A percentile compares a stretch with the other conserved stretches of the same genome.
phyloP scores from a whole-genome alignment of 306 rosid genomes.

The Dryas alaskensis region DNA sequence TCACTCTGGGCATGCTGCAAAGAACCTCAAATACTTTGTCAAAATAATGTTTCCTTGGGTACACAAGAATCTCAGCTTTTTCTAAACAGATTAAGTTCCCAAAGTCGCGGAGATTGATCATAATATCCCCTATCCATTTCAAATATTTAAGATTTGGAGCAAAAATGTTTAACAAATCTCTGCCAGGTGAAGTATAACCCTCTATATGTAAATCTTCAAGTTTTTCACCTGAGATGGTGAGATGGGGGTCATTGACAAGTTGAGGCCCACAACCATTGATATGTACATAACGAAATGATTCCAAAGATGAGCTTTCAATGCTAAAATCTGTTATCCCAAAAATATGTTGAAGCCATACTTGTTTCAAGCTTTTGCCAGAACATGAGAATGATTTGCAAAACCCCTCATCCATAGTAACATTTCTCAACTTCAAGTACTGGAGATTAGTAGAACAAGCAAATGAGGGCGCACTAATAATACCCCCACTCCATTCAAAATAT shows the following conservation, averaged over 20 bases:
- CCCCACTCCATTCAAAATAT: not conserved
- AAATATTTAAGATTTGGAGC: not conserved
- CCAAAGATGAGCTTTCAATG: conserved; percentile 12
- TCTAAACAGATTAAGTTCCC: not conserved
- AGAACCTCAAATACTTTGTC: not conserved
- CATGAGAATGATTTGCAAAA: conserved; percentile 8
- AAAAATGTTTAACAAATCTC: not conserved
- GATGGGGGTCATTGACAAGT: no score
- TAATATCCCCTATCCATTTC: no score
- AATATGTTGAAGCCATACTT: not conserved
- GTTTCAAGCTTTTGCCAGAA: conserved; percentile 10
- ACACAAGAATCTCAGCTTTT: not conserved
- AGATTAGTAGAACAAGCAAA: conserved; percentile 1
- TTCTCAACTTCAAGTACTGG: conserved; percentile 3
- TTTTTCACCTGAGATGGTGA: not conserved
- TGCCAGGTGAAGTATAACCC: not conserved
- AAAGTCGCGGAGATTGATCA: no score
- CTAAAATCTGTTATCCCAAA: not conserved
- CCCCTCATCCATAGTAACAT: not conserved
- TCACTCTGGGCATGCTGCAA: not conserved
- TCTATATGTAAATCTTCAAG: not conserved
- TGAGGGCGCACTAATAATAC: not conserved
- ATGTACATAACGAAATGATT: conserved; percentile 2
- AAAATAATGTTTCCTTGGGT: not conserved
- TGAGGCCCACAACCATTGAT: no score